Percentiles rank a stretch among this genome's conserved stretches.
phyloP scores from a whole-genome alignment of 2,329 filamentous ascomycete species.

The Thelonectria blattea region DNA sequence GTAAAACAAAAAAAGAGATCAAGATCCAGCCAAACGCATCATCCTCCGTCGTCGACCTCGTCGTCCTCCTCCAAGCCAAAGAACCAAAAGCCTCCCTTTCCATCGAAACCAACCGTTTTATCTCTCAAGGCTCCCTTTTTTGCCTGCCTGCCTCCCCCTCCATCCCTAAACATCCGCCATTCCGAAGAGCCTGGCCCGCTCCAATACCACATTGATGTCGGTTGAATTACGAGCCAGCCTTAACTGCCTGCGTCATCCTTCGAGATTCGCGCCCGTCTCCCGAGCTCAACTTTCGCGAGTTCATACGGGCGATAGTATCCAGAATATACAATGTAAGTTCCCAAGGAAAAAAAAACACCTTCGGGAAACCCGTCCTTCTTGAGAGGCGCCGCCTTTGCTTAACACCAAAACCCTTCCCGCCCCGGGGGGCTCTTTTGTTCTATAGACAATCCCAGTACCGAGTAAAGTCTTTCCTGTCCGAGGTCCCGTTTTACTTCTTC shows the following conservation, averaged over 20 bases:
- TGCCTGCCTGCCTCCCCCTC: too few relatives aligned
- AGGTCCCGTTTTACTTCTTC: not conserved
- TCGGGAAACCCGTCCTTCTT: constrained; percentile 13
- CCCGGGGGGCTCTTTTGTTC: not conserved
- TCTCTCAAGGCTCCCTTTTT: too few relatives aligned
- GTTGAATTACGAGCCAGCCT: constrained; percentile 62
- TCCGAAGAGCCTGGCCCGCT: constrained; percentile 38
- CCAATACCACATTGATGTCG: constrained; percentile 62
- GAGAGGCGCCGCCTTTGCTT: constrained; percentile 19
- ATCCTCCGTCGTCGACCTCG: too few relatives aligned
- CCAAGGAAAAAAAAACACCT: constrained; percentile 7
- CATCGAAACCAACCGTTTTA: too few relatives aligned
- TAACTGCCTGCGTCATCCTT: constrained; percentile 62
- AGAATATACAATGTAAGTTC: constrained; percentile 56
- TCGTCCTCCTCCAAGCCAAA: too few relatives aligned
- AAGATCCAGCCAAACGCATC: too few relatives aligned
- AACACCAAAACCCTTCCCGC: constrained; percentile 32
- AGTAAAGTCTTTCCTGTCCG: constrained; percentile 26
- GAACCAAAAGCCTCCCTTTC: too few relatives aligned
- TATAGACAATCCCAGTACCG: constrained; percentile 30
- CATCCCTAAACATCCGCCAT: constrained; percentile 8
- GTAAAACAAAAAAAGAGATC: too few relatives aligned
- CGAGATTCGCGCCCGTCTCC: constrained; percentile 63
- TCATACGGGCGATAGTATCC: constrained; percentile 63
- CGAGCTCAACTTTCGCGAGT: constrained; percentile 60